Evolutionary conservation across 2,329 filamentous ascomycete genomes (phyloP).

Genomic region (Mycosphaerella arachidis): DNA sequence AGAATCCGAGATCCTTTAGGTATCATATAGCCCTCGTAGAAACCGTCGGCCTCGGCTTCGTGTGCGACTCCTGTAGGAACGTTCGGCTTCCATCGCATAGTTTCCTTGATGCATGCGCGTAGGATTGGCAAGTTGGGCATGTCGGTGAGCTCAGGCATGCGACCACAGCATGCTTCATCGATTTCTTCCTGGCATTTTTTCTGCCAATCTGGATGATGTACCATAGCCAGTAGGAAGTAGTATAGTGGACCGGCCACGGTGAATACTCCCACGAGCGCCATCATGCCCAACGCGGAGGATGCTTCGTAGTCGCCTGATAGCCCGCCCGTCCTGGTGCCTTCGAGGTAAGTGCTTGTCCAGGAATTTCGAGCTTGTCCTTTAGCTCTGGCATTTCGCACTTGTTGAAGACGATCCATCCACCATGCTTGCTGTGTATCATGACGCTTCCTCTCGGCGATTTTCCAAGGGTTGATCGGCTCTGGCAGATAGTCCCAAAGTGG

Average conservation of each 20-base stretch:
- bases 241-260: constrained; percentile 31
- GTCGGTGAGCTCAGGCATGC: constrained; percentile 27
- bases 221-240: constrained; percentile 39
- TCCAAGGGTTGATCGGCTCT: constrained; percentile 50
- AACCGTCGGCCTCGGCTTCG: constrained; percentile 42
- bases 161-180: constrained; percentile 23
- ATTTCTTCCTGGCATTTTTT: constrained; percentile 34
- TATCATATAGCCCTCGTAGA: constrained; percentile 17
- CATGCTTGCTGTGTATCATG: constrained; percentile 52
- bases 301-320: constrained; percentile 36
- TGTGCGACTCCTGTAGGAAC: constrained; percentile 54
- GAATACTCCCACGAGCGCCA: constrained; percentile 35
- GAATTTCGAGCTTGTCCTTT: constrained; percentile 40
- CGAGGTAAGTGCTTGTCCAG: constrained; percentile 41
- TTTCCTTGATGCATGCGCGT: constrained; percentile 39
- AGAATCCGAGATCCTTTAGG: constrained; percentile 49
- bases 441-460: constrained; percentile 48
- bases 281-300: constrained; percentile 34
- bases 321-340: constrained; percentile 35
- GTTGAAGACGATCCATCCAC: constrained; percentile 48
- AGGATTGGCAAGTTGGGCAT: constrained; percentile 33
- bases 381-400: constrained; percentile 38
- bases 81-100: constrained; percentile 38
- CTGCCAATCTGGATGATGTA: constrained; percentile 48
- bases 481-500: constrained; percentile 51